These are phyloP conservation scores for Calcarisporium arbuscula DNA, from an alignment of 2,329 filamentous ascomycete species.

Conservation along the genomic window DNA sequence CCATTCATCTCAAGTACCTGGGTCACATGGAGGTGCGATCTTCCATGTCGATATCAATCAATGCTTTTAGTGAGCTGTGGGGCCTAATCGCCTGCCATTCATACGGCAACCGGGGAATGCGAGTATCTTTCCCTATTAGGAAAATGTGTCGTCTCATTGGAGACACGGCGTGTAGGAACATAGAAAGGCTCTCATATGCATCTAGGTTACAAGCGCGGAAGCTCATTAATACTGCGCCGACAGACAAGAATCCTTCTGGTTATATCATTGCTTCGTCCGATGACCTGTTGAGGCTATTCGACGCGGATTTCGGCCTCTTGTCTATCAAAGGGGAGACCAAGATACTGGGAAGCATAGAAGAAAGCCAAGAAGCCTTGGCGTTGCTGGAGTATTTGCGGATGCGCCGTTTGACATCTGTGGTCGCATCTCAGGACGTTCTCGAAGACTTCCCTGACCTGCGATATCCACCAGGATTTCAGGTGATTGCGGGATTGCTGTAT, in stretches of 20 bases:
- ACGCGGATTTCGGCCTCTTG: conserved; percentile 79
- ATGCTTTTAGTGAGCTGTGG: conserved; percentile 80
- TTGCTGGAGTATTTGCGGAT: conserved; percentile 80
- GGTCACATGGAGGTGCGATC: conserved; percentile 86
- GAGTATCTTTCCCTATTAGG: conserved; percentile 84
- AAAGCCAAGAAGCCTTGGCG: conserved; percentile 76
- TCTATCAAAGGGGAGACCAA: conserved; percentile 88
- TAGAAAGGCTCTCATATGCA: conserved; percentile 80
- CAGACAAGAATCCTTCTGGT: conserved; percentile 74
- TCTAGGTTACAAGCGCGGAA: conserved; percentile 80
- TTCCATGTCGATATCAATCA: conserved; percentile 92
- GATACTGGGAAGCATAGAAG: conserved; percentile 66
- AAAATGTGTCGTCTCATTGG: conserved; percentile 89
- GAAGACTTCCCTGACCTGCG: conserved; percentile 75
- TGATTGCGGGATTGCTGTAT: conserved; percentile 72
- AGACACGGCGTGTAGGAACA: conserved; percentile 79
- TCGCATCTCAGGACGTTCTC: conserved; percentile 69
- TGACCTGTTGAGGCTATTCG: conserved; percentile 75
- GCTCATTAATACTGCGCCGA: conserved; percentile 78
- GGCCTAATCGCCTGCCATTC: conserved; percentile 81
- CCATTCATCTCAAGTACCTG: conserved; percentile 83
- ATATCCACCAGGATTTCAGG: conserved; percentile 72
- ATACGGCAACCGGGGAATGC: conserved; percentile 72
- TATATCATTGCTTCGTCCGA: conserved; percentile 89
- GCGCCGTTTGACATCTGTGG: conserved; percentile 65